Percentiles rank a stretch among this genome's conserved stretches.
Evolutionary conservation across 164 flowering plant genomes (phyloP).

Genomic region (Warburgia ugandensis): DNA sequence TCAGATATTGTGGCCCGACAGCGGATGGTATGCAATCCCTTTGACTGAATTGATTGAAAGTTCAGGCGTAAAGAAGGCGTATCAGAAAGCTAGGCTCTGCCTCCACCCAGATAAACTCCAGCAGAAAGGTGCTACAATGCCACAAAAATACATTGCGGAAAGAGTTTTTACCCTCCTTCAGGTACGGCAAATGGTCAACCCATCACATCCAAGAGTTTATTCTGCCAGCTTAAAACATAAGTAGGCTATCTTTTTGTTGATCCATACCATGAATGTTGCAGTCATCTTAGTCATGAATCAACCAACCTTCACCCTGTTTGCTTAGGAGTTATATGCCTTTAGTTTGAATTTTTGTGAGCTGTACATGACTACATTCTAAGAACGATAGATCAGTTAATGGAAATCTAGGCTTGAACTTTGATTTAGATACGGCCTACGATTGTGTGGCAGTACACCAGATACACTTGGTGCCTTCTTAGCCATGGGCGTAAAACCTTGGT

Average conservation of each 20-base stretch:
- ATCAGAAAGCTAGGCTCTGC: slow-evolving; percentile 65
- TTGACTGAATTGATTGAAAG: slow-evolving; percentile 35
- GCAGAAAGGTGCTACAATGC: slow-evolving; percentile 59
- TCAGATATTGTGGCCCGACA: slow-evolving; percentile 68
- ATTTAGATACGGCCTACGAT: too few relatives aligned
- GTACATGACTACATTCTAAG: too few relatives aligned
- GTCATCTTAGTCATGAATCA: neutral
- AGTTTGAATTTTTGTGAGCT: neutral
- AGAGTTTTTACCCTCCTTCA: slow-evolving; percentile 62
- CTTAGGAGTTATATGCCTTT: neutral
- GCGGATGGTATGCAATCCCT: slow-evolving; percentile 58
- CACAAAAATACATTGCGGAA: slow-evolving; percentile 49
- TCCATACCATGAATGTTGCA: too few relatives aligned
- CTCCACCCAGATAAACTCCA: slow-evolving; percentile 82
- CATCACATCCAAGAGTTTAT: too few relatives aligned
- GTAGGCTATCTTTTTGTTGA: neutral
- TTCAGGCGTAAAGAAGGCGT: slow-evolving; percentile 64
- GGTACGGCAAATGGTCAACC: too few relatives aligned
- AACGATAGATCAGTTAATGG: too few relatives aligned
- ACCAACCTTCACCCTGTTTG: too few relatives aligned
- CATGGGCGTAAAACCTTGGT: too few relatives aligned
- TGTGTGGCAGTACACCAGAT: too few relatives aligned
- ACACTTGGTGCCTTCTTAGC: too few relatives aligned
- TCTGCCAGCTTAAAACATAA: too few relatives aligned
- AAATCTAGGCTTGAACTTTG: too few relatives aligned